Evolutionary conservation across 202 grass and related monocot genomes (phyloP), one percentile per base, ranked within the genome.

Genomic region (Eragrostis tef): DNA sequence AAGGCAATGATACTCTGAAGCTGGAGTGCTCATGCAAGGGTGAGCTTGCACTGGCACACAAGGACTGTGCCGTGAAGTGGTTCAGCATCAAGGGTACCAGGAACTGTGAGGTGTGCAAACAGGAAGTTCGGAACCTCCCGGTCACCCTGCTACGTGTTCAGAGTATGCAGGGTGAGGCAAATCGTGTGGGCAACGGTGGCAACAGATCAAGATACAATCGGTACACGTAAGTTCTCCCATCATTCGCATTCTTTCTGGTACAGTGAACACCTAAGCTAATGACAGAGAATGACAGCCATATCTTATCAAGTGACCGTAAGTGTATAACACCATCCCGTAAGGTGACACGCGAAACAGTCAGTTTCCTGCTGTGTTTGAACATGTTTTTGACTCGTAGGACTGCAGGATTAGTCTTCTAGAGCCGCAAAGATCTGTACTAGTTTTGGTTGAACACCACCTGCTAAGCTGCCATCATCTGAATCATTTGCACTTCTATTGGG

Each of bases 51-150:
- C 85, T 99, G 1, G 90, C 88, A 0, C 96, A 99, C 81, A 87
- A 56, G 41, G 90, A 88, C 11, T 99, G 96, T 8, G 96, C 96
- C 31, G 6, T 99, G 16, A 99, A 93, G 76, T 99, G 96, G 92
- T 99, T 99, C 87, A 90, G 47, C 71, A 93, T 95, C 51, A 95
- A 88, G 80, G 96, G 92, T 16, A 99, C 67, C 2, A 79, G 85
- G 53, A 89, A 81, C 56, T 99, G 96, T 9, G 96, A 99, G 85
- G 92, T 99, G n/a, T 99, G 96, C 77, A 88, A 91, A 67, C 61
- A 87, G 6, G 90, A 95, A 68, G 96, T 99, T 20, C 56, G 73
- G 83, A 99, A 99, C 74, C 89, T 99, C 24, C 88, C 92, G 0
- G 96, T 99, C 26, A 99, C 92, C n/a, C 88, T 99, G 0, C 53